A percentile compares a stretch with the other conserved stretches of the same genome.
phyloP scores from a whole-genome alignment of 805 yeast genomes.

The Grigorovia humatica region DNA sequence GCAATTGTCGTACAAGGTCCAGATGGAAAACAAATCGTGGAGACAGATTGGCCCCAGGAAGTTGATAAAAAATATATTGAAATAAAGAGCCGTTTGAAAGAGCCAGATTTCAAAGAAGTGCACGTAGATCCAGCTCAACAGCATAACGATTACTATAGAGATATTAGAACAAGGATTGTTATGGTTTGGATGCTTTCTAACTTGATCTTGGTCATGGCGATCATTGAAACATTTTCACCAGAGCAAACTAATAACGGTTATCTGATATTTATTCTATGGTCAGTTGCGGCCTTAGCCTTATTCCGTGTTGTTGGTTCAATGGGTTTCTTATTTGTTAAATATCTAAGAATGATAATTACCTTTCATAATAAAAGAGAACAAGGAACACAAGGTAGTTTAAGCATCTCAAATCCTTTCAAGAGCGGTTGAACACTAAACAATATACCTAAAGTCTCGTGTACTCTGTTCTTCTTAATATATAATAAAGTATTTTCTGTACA shows the following conservation, averaged over 20 bases:
- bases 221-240: slow-evolving; percentile 70
- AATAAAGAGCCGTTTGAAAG: slow-evolving; percentile 30
- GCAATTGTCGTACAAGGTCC: slow-evolving; percentile 76
- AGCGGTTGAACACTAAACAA: background rate
- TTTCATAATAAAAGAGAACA: slow-evolving; percentile 27
- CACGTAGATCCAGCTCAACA: slow-evolving; percentile 23
- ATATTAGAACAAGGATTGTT: slow-evolving; percentile 92
- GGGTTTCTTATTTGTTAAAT: slow-evolving; percentile 44
- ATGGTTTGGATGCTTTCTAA: slow-evolving; percentile 86
- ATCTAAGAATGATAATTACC: slow-evolving; percentile 30
- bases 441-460: background rate
- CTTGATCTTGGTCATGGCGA: slow-evolving; percentile 71
- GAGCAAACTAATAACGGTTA: slow-evolving; percentile 63
- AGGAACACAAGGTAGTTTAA: slow-evolving; percentile 3
- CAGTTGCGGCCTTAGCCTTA: slow-evolving; percentile 75
- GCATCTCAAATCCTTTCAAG: slow-evolving; percentile 4
- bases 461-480: background rate
- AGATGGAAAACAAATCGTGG: slow-evolving; percentile 75
- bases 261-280: slow-evolving; percentile 78
- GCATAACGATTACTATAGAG: slow-evolving; percentile 83
- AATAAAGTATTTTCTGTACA: background rate
- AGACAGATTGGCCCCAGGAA: slow-evolving; percentile 35
- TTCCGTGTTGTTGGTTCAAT: slow-evolving; percentile 78
- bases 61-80: slow-evolving; percentile 30
- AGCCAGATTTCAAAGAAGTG: slow-evolving; percentile 23